These are phyloP conservation scores for Papiliotrema terrestris DNA, from an alignment of 1,284 basidiomycete genomes.

Conservation along the genomic window DNA sequence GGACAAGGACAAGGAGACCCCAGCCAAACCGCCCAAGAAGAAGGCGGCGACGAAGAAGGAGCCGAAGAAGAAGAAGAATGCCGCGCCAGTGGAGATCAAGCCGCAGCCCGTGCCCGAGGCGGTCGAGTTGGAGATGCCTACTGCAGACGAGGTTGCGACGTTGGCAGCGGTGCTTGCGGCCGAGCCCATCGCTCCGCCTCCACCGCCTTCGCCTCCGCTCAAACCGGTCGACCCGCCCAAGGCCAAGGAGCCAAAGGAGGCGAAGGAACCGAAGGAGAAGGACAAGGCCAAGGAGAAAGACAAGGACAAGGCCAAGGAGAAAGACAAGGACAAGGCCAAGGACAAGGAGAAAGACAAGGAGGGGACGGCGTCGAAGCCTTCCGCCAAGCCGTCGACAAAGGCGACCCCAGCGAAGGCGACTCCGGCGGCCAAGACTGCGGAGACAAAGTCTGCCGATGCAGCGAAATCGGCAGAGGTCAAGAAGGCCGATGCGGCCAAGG, in stretches of 20 bases:
- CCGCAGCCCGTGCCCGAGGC: neutral
- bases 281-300: neutral
- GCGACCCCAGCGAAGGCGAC: too few relatives aligned
- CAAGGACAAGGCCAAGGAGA: too few relatives aligned
- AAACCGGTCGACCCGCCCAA: neutral
- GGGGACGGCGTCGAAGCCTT: too few relatives aligned
- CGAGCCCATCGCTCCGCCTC: neutral
- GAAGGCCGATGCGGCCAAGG: slow-evolving; percentile 3
- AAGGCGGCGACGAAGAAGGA: slow-evolving; percentile 18
- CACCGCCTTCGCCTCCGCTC: neutral
- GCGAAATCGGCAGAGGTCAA: slow-evolving; percentile 7
- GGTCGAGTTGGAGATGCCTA: neutral
- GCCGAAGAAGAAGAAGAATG: slow-evolving; percentile 5
- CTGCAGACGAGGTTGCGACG: neutral
- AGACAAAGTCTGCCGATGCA: neutral
- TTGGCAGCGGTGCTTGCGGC: neutral
- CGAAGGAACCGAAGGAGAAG: too few relatives aligned
- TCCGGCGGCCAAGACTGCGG: too few relatives aligned
- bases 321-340: too few relatives aligned
- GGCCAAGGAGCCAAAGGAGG: neutral
- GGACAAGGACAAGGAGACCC: neutral
- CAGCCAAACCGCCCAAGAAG: slow-evolving; percentile 8
- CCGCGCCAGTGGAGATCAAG: neutral
- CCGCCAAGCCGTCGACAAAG: too few relatives aligned
- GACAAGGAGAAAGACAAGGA: too few relatives aligned